Base-by-base conservation (phyloP, 164 flowering plant genomes). In the Stephania cephalantha region DNA sequence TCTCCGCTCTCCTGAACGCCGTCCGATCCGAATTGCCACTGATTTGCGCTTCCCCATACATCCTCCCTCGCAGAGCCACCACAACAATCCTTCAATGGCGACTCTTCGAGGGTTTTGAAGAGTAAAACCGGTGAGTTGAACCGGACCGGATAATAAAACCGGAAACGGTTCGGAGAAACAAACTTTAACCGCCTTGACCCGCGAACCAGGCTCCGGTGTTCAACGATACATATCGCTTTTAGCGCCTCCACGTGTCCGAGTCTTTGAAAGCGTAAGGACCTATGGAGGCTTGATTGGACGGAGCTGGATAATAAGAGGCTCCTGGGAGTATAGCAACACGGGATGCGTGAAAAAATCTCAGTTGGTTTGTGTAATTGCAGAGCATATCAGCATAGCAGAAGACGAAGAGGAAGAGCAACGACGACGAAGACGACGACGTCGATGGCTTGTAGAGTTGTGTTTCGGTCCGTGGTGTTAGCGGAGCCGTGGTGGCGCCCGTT, bases 1-100 rank as follows among this genome's bases (percentile, higher is more conserved):
- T 95, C 87, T 95, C 99, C 1, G 98, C 91, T 80, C 68, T 82
- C 67, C 95, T 83, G 85, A 95, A 93, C 29, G 96, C 97, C 0
- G 97, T 90, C 44, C 91, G 83, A 77, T 92, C 98, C 66, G 66
- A 61, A 61, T 20, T 22, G 25, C 20, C 66, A 2, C 1, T 15
- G n/a, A 61, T 25, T 61, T 20, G 66, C 22, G 2, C 66, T 4
- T 20, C 2, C 18, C 66, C 66, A 22, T 61, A 61, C 66, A 61
- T 61, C 20, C 25, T 61, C 20, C 22, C 66, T n/a, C 66, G 9
- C 11, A 50, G 66, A 35, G 42, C 42, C 9, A 61, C 20, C n/a
- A 25, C 20, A 8, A 35, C 15, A 50, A 50, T 50, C 55, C 55
- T 50, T 35, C 42, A 50, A 50, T 11, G 15, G 55, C 65, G 65